Evolutionary conservation across 352 stramenopile genomes (phyloP), one percentile per base, ranked within the genome.

Genomic region (Phytophthora meadii): DNA sequence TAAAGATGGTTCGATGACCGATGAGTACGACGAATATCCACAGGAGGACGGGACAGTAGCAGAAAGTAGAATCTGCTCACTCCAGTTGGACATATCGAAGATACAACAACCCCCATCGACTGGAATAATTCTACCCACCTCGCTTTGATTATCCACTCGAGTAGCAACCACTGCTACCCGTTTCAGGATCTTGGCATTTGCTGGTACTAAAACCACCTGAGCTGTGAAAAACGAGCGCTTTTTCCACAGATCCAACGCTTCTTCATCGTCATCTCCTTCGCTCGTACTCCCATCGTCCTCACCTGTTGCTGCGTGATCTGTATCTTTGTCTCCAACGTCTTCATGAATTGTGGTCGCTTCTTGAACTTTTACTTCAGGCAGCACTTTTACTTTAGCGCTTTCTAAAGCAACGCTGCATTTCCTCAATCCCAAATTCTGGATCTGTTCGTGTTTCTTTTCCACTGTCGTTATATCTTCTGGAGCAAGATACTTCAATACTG

Each of bases 71-170:
- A 92, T 70, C 34, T 87, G 71, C 2, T 70, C 62, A 11, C 63
- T 54, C 83, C 83, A 90, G 44, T 92, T 84, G 0, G 76, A 84
- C 47, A 73, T 87, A 45, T 90, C 83, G 49, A 92, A 84, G 0
- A 72, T 59, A 44, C 81, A 89, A 32, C 36, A 75, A 1, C 81
- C 81, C 4, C 47, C 54, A 14, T 89, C 79, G 60, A 90, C 71
- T 2, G 74, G 74, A 7, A 56, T 42, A 25, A 52, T 58, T 22
- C 61, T 73, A 0, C 65, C 68, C 1, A 79, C 59, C 27, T 88
- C 77, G 14, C 63, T 49, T 34, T 61, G 65, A 9, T 68, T 87
- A 32, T 80, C 79, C 4, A 86, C 49, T 9, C 66, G 69, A 22
- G 55, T 70, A 0, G 74, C 81, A 3, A 68, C 70, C 1, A 88